Percentiles rank a stretch among this genome's conserved stretches.
Conservation (phyloP, 2,329 filamentous ascomycete species). For the Xylariales sp. region DNA sequence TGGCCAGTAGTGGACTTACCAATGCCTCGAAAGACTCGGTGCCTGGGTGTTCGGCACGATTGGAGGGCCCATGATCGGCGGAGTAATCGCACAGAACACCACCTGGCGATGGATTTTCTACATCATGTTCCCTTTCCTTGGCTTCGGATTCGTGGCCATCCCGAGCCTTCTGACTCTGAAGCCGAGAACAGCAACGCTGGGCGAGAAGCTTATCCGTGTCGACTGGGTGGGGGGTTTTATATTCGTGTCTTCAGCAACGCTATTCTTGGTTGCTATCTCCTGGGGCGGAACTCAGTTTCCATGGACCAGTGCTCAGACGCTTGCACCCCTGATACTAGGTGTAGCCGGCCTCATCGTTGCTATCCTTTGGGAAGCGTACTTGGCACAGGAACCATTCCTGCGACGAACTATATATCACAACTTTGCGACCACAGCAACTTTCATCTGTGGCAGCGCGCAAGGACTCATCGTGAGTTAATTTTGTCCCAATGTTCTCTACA, state of each 20-base stretch:
- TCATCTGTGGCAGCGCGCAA: constrained; percentile 9
- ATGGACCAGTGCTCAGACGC: constrained; percentile 6
- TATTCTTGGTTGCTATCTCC: constrained; percentile 8
- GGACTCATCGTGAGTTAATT: constrained; percentile 8
- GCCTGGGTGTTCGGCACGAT: too few relatives aligned
- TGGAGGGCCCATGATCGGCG: too few relatives aligned
- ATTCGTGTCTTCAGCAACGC: constrained; percentile 11
- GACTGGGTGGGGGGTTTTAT: constrained; percentile 10
- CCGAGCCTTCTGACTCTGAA: constrained; percentile 29
- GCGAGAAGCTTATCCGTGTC: constrained; percentile 6
- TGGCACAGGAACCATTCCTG: constrained; percentile 7
- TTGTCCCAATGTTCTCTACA: background rate
- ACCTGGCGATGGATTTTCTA: constrained; percentile 30
- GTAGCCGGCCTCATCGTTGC: constrained; percentile 7
- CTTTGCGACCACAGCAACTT: constrained; percentile 7
- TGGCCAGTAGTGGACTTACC: too few relatives aligned
- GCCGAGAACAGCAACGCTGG: background rate
- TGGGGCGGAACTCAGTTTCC: constrained; percentile 11
- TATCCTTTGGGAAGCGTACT: constrained; percentile 6
- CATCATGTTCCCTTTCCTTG: constrained; percentile 26
- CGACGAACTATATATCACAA: constrained; percentile 6
- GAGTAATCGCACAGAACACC: constrained; percentile 2
- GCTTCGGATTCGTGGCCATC: constrained; percentile 19
- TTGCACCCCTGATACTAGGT: constrained; percentile 8
- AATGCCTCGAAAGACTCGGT: too few relatives aligned